Evolutionary conservation across 176 grass and related monocot genomes (phyloP), one percentile per base, ranked within the genome.

Genomic region (Oryza coarctata): DNA sequence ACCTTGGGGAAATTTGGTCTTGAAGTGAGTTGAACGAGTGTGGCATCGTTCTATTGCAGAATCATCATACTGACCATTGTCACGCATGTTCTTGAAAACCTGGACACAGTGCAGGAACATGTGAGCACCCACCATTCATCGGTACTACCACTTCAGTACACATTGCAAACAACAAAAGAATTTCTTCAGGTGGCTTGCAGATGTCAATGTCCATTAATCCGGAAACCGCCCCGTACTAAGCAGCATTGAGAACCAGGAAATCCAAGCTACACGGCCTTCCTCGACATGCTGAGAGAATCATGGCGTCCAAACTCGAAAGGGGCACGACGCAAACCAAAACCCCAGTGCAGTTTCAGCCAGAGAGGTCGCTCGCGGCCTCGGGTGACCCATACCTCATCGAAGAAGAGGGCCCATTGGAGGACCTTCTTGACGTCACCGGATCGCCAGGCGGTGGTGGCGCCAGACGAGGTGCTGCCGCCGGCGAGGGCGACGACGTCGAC

Each of bases 401-500:
- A 94, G 90, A 94, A 93, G 65, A 93, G 65, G 6, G 78, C 88
- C 92, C 95, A 98, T 23, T 76, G 86, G 40, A 93, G 55, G 36
- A 84, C 81, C 29, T 75, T 84, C 71, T 73, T 83, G 65, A 98
- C 75, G 43, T 85, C 87, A 6, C 39, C 74, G 57, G 77, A 47
- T 44, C 86, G 82, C 95, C 92, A 98, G 43, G 14, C 49, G 10
- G 84, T 88, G 18, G 82, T 3, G 39, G 35, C 34, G 7, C 88
- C 95, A 7, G 88, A 94, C 15, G 92, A 86, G 23, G 86, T 81
- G 78, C 86, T 81, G 11, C 95, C 95, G 8, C 90, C 89, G 74
- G 95, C 80, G 43, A 98, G 92, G 38, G 93, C 82, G 20, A 94
- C 86, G 82, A 98, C 70, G 81, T 93, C 95, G 3, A 94, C 86